Evolutionary conservation across 768 basidiomycete genomes (phyloP), one percentile per base, ranked within the genome.

Genomic region (Lactarius trivialis): DNA sequence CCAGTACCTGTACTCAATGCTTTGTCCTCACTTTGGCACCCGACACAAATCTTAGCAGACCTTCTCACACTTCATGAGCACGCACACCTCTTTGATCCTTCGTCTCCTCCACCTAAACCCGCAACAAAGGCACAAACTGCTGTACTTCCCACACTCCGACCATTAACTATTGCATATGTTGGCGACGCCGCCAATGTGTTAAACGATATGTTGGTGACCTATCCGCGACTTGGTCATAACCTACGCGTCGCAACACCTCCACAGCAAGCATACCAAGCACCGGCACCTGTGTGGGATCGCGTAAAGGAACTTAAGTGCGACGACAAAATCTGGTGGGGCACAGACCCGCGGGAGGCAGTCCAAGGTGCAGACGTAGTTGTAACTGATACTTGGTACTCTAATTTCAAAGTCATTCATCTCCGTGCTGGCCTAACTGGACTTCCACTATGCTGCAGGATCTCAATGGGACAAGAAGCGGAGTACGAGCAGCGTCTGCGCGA

Each of bases 401-500:
- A 26, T 33, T 62, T 37, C n/a, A 56, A 43, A 33, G 55, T 21
- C 36, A 33, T 52, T n/a, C 19, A 51, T 49, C 48, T 17, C 24
- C 36, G 3, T 65, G 12, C 55, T 50, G 34, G 21, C 39, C 36
- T 33, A 34, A 32, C 11, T 49, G 49, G 56, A 28, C 58, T 37
- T 50, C 32, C 14, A 54, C 26, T 53, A 17, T 1, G 12, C 30
- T 15, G 48, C 69, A 95, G 93, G 94, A 93, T 98, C 66, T 98
- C 96, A 2, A 98, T 99, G 97, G 97, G 97, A 19, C 93, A 97
- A 74, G 97, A 98, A 74, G 89, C 86, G 1, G 94, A 98, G 73
- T 93, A 94, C 66, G 90, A 78, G 34, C 85, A 92, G 68, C 85
- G 96, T 17, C 73, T 96, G 48, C 77, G 82, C 55, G 96, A 92